Base-by-base conservation (phyloP, 2,329 filamentous ascomycete genomes). In the Talaromyces sp. region DNA sequence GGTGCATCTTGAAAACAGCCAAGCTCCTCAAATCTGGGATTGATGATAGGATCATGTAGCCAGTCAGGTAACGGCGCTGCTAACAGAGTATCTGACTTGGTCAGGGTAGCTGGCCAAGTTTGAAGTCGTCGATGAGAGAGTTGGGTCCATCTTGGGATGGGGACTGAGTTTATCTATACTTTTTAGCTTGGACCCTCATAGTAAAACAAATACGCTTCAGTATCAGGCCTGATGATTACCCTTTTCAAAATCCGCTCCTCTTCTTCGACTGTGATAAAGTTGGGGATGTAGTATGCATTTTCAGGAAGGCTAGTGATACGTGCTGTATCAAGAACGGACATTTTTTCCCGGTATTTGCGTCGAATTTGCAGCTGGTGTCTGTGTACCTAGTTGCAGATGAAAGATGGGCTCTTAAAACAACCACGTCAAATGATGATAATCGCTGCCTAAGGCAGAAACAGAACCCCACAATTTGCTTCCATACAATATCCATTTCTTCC, bases 61-160 rank as follows among this genome's bases (percentile, higher is more conserved):
- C 92, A 98, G 6, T 79, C 59, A 14, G 94, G 93, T 7, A 98
- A 82, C 5, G 79, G 75, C 2, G 88, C 83, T 61, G 89, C 87
- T 27, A 98, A 83, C 1, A 99, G 85, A 16, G 87, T 90, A 75
- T 97, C 87, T 24, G 77, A 85, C 62, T 88, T 86, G 41, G 92
- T 89, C 10, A 98, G 86, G 64, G 92, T 87, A 2, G 91, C 95
- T 1, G 94, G 95, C 84, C 93, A 92, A 0, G 92, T 92, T 82
- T 98, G 93, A 0, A 99, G 86, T 48, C 94, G 89, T 63, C 95
- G 90, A 76, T 93, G 92, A n/a, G 90, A 87, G 63, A 99, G 88
- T 59, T 90, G 85, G 67, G 92, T 93, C 94, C 95, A 99, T 74
- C 88, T 85, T 31, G 90, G 89, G 68, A 88, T 88, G 31, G 91